Evolutionary conservation across 2,329 filamentous ascomycete species (phyloP).

Genomic region (Cladosporium sp.): DNA sequence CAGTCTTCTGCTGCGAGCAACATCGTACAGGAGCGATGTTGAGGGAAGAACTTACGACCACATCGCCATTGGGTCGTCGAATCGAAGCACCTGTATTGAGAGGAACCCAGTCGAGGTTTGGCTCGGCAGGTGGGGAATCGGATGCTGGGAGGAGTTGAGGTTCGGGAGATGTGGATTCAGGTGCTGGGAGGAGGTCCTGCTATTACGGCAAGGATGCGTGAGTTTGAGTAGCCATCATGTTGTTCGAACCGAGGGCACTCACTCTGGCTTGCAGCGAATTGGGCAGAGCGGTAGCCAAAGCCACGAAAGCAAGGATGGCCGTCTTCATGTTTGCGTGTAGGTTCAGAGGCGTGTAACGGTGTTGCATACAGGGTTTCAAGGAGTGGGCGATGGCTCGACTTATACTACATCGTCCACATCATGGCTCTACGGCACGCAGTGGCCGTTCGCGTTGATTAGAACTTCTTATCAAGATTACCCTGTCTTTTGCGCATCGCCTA

Average conservation of each 20-base stretch:
- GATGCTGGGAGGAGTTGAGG: neutral
- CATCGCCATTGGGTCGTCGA: constrained; percentile 1
- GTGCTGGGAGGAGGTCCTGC: neutral
- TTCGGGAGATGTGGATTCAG: neutral
- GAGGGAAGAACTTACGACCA: neutral
- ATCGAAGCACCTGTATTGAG: neutral
- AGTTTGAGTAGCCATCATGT: too few species aligned
- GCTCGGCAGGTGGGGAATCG: neutral
- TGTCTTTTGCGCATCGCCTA: neutral
- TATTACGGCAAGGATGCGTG: too few species aligned
- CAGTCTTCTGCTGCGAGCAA: too few species aligned
- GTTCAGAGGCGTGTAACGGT: neutral
- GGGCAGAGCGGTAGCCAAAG: neutral
- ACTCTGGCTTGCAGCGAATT: neutral
- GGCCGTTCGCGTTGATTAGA: neutral
- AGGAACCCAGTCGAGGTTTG: neutral
- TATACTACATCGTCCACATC: neutral
- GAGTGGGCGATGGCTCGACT: too few species aligned
- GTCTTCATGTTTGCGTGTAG: neutral
- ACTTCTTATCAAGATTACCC: neutral
- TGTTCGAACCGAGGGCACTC: neutral
- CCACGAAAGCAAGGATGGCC: neutral
- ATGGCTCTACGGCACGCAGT: neutral
- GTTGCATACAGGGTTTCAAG: neutral
- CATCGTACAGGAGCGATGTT: too few species aligned